Conservation (phyloP, 768 basidiomycete species). For the Mycena olivaceomarginata region DNA sequence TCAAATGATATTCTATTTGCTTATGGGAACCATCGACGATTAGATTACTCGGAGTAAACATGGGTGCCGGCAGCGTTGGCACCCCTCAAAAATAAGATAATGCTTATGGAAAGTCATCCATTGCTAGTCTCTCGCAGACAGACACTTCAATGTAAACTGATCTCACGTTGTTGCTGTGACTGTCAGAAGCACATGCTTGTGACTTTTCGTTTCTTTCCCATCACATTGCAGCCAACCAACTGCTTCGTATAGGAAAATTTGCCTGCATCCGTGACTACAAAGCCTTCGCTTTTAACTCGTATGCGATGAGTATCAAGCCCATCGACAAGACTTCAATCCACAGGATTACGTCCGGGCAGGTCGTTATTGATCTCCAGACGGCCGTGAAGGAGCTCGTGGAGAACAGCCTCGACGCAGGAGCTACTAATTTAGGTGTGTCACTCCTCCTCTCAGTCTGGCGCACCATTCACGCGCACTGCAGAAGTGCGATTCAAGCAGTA, state of each 20-base stretch:
- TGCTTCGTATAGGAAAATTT: background rate
- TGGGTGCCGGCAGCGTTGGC: too few species aligned
- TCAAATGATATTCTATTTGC: too few species aligned
- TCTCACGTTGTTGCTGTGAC: too few species aligned
- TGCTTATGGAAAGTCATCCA: too few species aligned
- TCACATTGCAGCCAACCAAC: too few species aligned
- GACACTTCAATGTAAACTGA: too few species aligned
- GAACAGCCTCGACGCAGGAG: slow-evolving; percentile 84
- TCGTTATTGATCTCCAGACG: slow-evolving; percentile 94
- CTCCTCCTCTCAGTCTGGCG: background rate
- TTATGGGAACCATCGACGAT: too few species aligned
- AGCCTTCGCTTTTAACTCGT: background rate
- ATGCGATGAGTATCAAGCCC: slow-evolving; percentile 62
- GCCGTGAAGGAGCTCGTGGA: slow-evolving; percentile 98
- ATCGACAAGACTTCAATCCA: slow-evolving; percentile 91
- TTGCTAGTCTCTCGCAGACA: too few species aligned
- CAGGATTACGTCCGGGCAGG: slow-evolving; percentile 95
- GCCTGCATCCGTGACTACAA: background rate
- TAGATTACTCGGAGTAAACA: too few species aligned
- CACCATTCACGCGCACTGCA: slow-evolving; percentile 52
- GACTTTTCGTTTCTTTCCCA: background rate
- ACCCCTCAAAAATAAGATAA: too few species aligned
- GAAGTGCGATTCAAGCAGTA: slow-evolving; percentile 95
- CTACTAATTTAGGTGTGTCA: slow-evolving; percentile 86
- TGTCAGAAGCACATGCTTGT: background rate